These are phyloP conservation scores for Pinus taeda DNA, from an alignment of 75 land plant genomes.

Conservation along the genomic window DNA sequence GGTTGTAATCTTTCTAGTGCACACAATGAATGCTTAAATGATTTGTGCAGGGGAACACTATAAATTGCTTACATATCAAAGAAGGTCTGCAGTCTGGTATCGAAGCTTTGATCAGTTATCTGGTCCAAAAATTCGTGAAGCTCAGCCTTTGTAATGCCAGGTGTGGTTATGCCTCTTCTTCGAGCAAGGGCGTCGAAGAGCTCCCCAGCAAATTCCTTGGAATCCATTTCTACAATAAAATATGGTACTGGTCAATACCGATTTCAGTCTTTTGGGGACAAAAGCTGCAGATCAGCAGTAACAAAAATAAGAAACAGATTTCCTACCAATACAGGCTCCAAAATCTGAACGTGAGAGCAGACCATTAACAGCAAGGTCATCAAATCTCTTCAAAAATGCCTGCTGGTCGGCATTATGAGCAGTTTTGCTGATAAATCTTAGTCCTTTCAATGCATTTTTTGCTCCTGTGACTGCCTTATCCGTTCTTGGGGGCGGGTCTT, in stretches of 20 bases:
- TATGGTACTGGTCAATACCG: not conserved
- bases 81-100: slow-evolving; percentile 73
- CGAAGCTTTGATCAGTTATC: slow-evolving; percentile 70
- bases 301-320: not conserved
- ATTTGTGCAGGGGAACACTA: not conserved
- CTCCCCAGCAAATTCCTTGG: slow-evolving; percentile 80
- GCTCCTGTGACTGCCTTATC: slow-evolving; percentile 52
- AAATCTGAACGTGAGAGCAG: slow-evolving; percentile 58
- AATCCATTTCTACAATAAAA: slow-evolving; percentile 69
- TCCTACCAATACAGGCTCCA: slow-evolving; percentile 73
- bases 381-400: slow-evolving; percentile 60
- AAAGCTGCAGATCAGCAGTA: slow-evolving; percentile 6
- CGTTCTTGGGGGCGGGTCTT: slow-evolving; percentile 3
- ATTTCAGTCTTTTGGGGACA: not conserved
- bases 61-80: slow-evolving; percentile 66
- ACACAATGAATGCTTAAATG: not conserved
- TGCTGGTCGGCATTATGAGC: slow-evolving; percentile 49
- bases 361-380: slow-evolving; percentile 48
- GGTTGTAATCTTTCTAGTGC: not conserved
- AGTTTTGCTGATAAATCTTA: slow-evolving; percentile 54
- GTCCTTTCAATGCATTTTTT: slow-evolving; percentile 58
- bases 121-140: slow-evolving; percentile 68
- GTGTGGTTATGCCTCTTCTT: slow-evolving; percentile 35
- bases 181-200: slow-evolving; percentile 71
- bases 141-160: slow-evolving; percentile 44